A percentile compares a stretch with the other conserved stretches of the same genome.
Evolutionary conservation across 23 red algal genomes (phyloP).

Genomic region (Cyanidium caldarium): DNA sequence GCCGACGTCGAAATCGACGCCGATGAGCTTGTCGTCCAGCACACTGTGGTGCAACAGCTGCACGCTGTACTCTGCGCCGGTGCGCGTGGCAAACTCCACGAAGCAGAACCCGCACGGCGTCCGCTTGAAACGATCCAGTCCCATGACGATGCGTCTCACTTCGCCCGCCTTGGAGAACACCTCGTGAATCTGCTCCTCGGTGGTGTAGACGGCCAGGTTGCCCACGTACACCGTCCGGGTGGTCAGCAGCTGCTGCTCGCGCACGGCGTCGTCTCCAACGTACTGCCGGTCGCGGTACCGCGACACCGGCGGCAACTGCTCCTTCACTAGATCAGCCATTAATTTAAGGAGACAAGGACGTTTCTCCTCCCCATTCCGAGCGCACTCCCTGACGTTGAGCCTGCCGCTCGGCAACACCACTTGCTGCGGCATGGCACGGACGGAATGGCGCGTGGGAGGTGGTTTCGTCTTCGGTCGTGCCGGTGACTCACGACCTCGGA

Average conservation of each 20-base stretch:
- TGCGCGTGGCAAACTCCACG: conserved; percentile 64
- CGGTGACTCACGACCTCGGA: no score
- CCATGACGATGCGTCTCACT: conserved; percentile 88
- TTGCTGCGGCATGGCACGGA: no score
- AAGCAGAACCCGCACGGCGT: conserved; percentile 99
- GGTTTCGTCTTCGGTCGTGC: no score
- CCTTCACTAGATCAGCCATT: not conserved
- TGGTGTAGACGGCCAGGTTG: conserved; percentile 86
- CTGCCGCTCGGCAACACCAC: no score
- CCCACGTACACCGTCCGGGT: conserved; percentile 62
- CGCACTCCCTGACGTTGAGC: no score
- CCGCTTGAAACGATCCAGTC: conserved; percentile 66
- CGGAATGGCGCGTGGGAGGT: no score
- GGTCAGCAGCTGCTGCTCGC: conserved; percentile 1
- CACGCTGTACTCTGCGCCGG: conserved; percentile 42
- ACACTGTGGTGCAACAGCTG: conserved; percentile 34
- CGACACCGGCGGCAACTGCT: not conserved
- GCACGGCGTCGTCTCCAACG: not conserved
- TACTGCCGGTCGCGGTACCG: not conserved
- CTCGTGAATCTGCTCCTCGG: conserved; percentile 80
- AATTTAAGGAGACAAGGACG: no score
- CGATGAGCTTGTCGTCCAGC: conserved; percentile 64
- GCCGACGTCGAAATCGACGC: conserved; percentile 76
- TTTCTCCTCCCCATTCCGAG: no score
- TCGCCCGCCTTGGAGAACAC: conserved; percentile 62